Evolutionary conservation across 345 rosid species (phyloP).

Genomic region (Nasturtium officinale): DNA sequence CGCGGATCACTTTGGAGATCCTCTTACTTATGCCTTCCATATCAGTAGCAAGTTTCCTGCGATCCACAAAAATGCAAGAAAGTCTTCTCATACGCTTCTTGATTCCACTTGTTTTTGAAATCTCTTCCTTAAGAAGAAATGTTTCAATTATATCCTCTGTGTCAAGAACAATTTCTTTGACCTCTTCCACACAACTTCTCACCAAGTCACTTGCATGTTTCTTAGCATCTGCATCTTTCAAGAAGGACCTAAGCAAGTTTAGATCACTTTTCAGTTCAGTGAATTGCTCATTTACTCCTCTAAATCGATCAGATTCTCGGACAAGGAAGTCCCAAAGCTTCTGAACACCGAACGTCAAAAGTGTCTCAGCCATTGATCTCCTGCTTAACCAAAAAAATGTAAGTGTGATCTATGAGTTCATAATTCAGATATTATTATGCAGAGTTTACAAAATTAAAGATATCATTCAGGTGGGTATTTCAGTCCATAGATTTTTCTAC

Average conservation of each 20-base stretch:
- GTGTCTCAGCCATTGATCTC: slow-evolving; percentile 28
- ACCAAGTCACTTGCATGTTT: not conserved
- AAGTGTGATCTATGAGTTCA: not conserved
- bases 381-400: not conserved
- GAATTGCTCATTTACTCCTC: slow-evolving; percentile 23
- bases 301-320: slow-evolving; percentile 17
- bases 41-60: fast-evolving
- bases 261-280: not conserved
- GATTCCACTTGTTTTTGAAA: not conserved
- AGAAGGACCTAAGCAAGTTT: not conserved
- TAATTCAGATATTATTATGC: too few species aligned
- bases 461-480: too few species aligned
- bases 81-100: not conserved
- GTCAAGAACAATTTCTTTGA: slow-evolving; percentile 23
- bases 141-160: not conserved
- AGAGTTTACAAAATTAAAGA: too few species aligned
- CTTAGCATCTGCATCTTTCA: not conserved
- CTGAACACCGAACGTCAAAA: slow-evolving; percentile 28
- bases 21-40: slow-evolving; percentile 7
- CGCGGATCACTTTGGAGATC: slow-evolving; percentile 15
- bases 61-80: not conserved
- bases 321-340: slow-evolving; percentile 29
- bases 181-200: not conserved
- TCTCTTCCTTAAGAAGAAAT: not conserved
- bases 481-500: too few species aligned